Percentiles rank a stretch among this genome's conserved stretches.
phyloP scores from a whole-genome alignment of 2,329 filamentous ascomycete genomes.

The Botrytis elliptica region DNA sequence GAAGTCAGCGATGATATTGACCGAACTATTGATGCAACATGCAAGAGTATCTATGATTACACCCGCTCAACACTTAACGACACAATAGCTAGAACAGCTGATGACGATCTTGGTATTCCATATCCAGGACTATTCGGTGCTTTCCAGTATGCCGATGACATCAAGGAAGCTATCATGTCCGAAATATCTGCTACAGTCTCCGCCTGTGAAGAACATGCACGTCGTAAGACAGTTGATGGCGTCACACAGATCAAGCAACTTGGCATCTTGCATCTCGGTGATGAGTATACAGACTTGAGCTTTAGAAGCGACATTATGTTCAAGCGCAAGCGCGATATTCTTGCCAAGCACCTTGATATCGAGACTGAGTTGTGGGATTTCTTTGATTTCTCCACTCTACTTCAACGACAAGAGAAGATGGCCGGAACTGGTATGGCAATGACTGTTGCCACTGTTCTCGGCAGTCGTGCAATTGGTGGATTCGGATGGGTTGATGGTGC shows the following conservation, averaged over 20 bases:
- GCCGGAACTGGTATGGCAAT: slow-evolving; percentile 93
- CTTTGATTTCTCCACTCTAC: slow-evolving; percentile 77
- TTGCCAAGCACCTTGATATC: slow-evolving; percentile 83
- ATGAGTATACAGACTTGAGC: slow-evolving; percentile 79
- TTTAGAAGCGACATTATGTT: slow-evolving; percentile 93
- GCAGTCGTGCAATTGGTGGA: slow-evolving; percentile 76
- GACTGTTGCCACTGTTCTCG: slow-evolving; percentile 83
- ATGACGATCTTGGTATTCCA: slow-evolving; percentile 73
- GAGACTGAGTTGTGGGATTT: slow-evolving; percentile 91
- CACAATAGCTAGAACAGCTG: slow-evolving; percentile 76
- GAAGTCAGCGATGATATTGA: slow-evolving; percentile 83
- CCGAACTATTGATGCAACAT: slow-evolving; percentile 77
- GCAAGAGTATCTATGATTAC: slow-evolving; percentile 80
- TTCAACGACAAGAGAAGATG: slow-evolving; percentile 91
- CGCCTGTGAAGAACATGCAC: slow-evolving; percentile 82
- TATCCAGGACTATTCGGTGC: slow-evolving; percentile 84
- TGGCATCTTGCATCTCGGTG: slow-evolving; percentile 82
- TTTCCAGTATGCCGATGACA: slow-evolving; percentile 89
- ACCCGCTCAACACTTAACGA: slow-evolving; percentile 72
- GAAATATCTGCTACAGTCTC: slow-evolving; percentile 78
- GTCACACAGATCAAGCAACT: slow-evolving; percentile 87
- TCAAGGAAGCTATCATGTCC: slow-evolving; percentile 88
- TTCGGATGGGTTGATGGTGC: slow-evolving; percentile 88
- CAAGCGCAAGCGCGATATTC: slow-evolving; percentile 72
- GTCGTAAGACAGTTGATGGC: slow-evolving; percentile 71